Conservation (phyloP, 495 filamentous ascomycete genomes). For the Lichenothelia convexa region DNA sequence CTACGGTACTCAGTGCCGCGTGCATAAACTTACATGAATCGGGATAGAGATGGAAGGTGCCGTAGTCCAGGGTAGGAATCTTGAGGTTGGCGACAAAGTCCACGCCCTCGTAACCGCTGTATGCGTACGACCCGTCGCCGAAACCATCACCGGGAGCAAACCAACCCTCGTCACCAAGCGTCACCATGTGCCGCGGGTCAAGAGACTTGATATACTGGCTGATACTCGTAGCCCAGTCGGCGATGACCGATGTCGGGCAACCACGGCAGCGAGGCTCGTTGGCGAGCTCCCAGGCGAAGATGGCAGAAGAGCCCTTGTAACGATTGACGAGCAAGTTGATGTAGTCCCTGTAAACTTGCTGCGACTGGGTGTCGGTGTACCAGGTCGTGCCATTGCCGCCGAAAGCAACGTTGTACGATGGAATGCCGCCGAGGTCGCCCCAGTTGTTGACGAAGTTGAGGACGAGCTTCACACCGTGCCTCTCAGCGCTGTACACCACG, state of each 20-base stretch:
- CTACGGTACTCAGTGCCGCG: neutral
- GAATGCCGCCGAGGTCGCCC: slow-evolving; percentile 11
- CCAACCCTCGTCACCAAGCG: slow-evolving; percentile 37
- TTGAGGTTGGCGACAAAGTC: slow-evolving; percentile 9
- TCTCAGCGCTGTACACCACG: slow-evolving; percentile 6
- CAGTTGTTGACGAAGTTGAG: slow-evolving; percentile 11
- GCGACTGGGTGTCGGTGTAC: slow-evolving; percentile 36
- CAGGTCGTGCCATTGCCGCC: slow-evolving; percentile 5
- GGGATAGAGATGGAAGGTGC: slow-evolving; percentile 9
- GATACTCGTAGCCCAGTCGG: slow-evolving; percentile 38
- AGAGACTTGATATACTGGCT: slow-evolving; percentile 44
- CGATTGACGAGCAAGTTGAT: slow-evolving; percentile 42
- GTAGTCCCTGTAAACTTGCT: slow-evolving; percentile 43
- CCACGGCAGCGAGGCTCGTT: slow-evolving; percentile 55
- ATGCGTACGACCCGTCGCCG: slow-evolving; percentile 5
- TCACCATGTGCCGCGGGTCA: slow-evolving; percentile 49
- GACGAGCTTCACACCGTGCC: slow-evolving; percentile 3
- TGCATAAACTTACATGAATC: neutral
- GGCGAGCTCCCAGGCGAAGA: slow-evolving; percentile 55
- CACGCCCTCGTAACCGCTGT: slow-evolving; percentile 2
- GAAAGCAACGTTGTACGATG: slow-evolving; percentile 2
- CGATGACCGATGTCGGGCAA: slow-evolving; percentile 36
- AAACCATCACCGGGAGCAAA: slow-evolving; percentile 1
- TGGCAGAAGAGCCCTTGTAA: slow-evolving; percentile 35
- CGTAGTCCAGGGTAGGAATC: slow-evolving; percentile 10